These are phyloP conservation scores for Lippia alba DNA, from an alignment of 305 asterid genomes.

Conservation along the genomic window DNA sequence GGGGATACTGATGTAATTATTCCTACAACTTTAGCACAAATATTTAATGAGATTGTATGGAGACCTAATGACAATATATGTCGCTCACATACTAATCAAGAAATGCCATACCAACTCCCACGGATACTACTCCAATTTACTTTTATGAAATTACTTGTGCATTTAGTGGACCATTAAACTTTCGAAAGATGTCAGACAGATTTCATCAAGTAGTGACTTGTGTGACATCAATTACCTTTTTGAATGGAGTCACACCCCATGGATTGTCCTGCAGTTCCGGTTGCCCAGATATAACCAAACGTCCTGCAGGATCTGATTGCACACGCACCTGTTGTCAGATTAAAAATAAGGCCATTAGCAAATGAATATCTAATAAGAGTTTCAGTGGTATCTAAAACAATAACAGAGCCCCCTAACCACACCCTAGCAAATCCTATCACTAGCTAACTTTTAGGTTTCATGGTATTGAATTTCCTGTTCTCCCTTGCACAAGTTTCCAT, in stretches of 20 bases:
- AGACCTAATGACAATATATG: slow-evolving; percentile 5
- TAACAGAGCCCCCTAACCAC: not conserved
- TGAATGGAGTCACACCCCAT: slow-evolving; percentile 93
- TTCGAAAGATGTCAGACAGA: not conserved
- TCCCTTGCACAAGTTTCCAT: not conserved
- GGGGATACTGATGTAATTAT: too few relatives aligned
- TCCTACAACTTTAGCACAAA: too few relatives aligned
- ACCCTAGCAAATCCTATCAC: not conserved
- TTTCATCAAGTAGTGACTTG: not conserved
- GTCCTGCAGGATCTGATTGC: slow-evolving; percentile 96
- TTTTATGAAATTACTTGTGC: not conserved
- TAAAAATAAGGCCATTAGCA: slow-evolving; percentile 20
- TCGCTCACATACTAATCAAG: slow-evolving; percentile 3
- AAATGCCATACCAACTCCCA: not conserved
- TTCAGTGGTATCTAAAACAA: slow-evolving; percentile 1
- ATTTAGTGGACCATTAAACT: slow-evolving; percentile 1
- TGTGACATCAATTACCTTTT: slow-evolving; percentile 59
- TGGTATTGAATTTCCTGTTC: not conserved
- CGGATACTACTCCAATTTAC: not conserved
- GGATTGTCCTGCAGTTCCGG: slow-evolving; percentile 93
- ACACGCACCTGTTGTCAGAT: slow-evolving; percentile 70
- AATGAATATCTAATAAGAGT: not conserved
- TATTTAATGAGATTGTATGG: not conserved
- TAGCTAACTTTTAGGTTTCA: not conserved
- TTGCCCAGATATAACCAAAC: slow-evolving; percentile 93